phyloP scores from a whole-genome alignment of 331 rosid species.

The Malus hybrid region DNA sequence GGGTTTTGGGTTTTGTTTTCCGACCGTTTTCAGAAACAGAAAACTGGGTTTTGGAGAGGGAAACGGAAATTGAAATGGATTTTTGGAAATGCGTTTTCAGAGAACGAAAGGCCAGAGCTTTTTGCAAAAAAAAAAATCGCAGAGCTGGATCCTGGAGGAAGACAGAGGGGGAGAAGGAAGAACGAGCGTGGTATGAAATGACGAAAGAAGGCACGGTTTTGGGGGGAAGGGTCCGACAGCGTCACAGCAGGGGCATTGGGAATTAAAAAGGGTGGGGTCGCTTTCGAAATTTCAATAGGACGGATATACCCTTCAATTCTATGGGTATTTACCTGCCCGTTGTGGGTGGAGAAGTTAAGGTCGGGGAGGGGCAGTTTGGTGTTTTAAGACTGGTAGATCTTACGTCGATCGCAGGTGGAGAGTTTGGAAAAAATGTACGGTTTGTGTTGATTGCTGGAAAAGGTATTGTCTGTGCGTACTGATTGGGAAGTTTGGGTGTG shows the following conservation, averaged over 20 bases:
- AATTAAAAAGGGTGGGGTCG: conserved; percentile 21
- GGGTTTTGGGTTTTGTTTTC: background rate
- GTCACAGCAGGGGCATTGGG: conserved; percentile 11
- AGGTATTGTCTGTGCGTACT: background rate
- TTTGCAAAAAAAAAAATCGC: background rate
- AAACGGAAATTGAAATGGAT: background rate
- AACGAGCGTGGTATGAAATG: background rate
- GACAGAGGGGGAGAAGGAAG: background rate
- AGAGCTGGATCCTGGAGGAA: no score
- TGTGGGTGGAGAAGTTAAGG: background rate
- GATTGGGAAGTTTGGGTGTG: background rate
- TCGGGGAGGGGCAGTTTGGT: background rate
- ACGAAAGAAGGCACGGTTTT: conserved; percentile 26
- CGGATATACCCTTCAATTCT: background rate
- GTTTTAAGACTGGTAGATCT: background rate
- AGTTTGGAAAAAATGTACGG: conserved; percentile 5
- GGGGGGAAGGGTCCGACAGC: conserved; percentile 5
- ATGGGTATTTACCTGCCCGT: background rate
- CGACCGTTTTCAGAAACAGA: background rate
- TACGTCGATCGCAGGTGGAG: background rate
- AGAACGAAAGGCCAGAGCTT: conserved; percentile 23
- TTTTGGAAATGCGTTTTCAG: background rate
- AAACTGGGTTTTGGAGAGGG: background rate
- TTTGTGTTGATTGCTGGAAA: background rate
- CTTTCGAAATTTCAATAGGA: background rate